Evolutionary conservation across 2,329 filamentous ascomycete species (phyloP), one percentile per base, ranked within the genome.

Genomic region (Ophiobolus disseminans): DNA sequence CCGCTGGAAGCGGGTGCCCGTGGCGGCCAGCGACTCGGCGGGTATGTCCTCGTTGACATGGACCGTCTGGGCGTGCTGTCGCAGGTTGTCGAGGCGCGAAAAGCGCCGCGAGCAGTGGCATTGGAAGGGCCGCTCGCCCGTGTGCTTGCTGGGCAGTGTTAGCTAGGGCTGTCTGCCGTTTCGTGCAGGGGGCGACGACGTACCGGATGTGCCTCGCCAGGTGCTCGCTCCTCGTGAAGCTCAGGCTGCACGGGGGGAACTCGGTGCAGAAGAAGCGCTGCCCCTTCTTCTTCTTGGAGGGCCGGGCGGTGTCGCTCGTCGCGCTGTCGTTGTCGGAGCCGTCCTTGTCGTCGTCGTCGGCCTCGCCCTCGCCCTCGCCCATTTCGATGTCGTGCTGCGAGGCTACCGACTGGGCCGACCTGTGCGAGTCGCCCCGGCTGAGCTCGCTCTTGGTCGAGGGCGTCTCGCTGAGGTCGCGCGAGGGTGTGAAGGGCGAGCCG

Each of bases 11-110:
- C 93, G 83, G 7, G 92, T 96, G 19, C 92, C 91, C 1, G 90
- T 94, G 3, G 93, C 94, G 13, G 94, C 94, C 16, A 97, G 82
- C 1, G 94, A 97, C 71, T 97, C 91, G 31, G 87, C 86, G 3
- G 94, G 94, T 25, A 99, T 99, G 48, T 97, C 91, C 72, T 97
- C 94, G 71, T 97, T 97, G 48, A 96, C 89, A 71, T 99, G 94
- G 1, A 99, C 94, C 0, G 94, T 97, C 73, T 97, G 92, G 35
- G 94, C 94, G 79, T 99, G 94, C 70, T 99, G 94, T 50, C 94
- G 86, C 41, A 99, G 78, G 68, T 99, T 99, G 73, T 99, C 93
- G 36, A 97, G 82, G 39, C 93, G 85, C 8, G 94, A 97, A 72
- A 99, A 99, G 45, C 91, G 85, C 40, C 94, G 85, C 2, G 88